A percentile compares a stretch with the other conserved stretches of the same genome.
These are phyloP conservation scores for Xylaria sp. DNA, from an alignment of 495 filamentous ascomycete species.

Conservation along the genomic window DNA sequence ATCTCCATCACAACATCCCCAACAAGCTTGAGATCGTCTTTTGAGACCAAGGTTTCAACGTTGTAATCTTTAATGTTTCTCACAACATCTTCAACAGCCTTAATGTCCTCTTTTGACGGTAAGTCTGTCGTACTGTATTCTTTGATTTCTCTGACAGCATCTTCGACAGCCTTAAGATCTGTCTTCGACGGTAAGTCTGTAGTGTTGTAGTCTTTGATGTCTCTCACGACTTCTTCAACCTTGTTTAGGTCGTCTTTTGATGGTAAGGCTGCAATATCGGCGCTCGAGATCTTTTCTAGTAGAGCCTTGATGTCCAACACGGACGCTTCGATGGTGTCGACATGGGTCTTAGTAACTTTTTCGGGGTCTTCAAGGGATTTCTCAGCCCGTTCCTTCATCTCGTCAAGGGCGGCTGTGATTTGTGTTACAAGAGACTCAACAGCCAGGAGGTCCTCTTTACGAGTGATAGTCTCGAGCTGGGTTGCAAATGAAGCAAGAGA, in stretches of 20 bases:
- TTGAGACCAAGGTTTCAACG: slow-evolving; percentile 53
- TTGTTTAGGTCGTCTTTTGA: slow-evolving; percentile 65
- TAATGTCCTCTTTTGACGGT: slow-evolving; percentile 68
- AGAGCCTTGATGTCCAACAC: slow-evolving; percentile 81
- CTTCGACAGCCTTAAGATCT: slow-evolving; percentile 58
- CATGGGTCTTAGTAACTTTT: slow-evolving; percentile 75
- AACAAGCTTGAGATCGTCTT: slow-evolving; percentile 60
- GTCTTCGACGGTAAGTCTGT: slow-evolving; percentile 64
- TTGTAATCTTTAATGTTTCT: slow-evolving; percentile 61
- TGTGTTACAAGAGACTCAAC: slow-evolving; percentile 79
- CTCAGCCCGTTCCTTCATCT: slow-evolving; percentile 71
- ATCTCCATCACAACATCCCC: slow-evolving; percentile 70
- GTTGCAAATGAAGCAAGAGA: slow-evolving; percentile 64
- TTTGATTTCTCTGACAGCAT: slow-evolving; percentile 68
- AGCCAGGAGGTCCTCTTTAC: slow-evolving; percentile 77
- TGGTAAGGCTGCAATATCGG: slow-evolving; percentile 69
- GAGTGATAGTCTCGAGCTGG: slow-evolving; percentile 68
- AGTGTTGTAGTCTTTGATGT: slow-evolving; percentile 57
- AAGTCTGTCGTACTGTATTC: too few relatives aligned
- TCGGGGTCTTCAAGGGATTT: slow-evolving; percentile 69
- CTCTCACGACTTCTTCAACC: slow-evolving; percentile 64
- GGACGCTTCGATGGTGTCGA: slow-evolving; percentile 78
- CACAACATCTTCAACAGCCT: slow-evolving; percentile 62
- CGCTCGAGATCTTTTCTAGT: slow-evolving; percentile 72
- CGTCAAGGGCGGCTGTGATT: slow-evolving; percentile 73